Evolutionary conservation across 805 yeast genomes (phyloP).

Genomic region (Candida piceae): DNA sequence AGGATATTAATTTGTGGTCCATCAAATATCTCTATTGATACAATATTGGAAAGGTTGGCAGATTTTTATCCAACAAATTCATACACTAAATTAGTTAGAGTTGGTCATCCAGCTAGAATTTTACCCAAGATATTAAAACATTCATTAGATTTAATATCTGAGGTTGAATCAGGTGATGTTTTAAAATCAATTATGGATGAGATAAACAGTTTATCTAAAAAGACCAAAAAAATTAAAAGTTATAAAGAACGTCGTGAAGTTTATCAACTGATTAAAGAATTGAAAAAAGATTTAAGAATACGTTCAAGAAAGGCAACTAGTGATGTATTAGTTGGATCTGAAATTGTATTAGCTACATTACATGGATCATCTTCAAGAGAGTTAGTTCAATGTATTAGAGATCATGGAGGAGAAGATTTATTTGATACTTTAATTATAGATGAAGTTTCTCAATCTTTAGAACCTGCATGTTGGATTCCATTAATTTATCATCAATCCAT

Average conservation of each 20-base stretch:
- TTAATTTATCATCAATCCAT: slow-evolving; percentile 57
- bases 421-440: slow-evolving; percentile 86
- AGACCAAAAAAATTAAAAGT: slow-evolving; percentile 49
- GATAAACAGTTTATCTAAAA: slow-evolving; percentile 44
- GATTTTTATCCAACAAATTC: slow-evolving; percentile 35
- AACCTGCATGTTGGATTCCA: slow-evolving; percentile 97
- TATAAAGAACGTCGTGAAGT: slow-evolving; percentile 61
- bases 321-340: slow-evolving; percentile 54
- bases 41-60: slow-evolving; percentile 72
- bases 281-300: slow-evolving; percentile 62
- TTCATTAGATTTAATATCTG: slow-evolving; percentile 70
- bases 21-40: slow-evolving; percentile 88
- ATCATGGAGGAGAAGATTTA: slow-evolving; percentile 26
- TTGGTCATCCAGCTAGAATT: slow-evolving; percentile 93
- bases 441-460: slow-evolving; percentile 91
- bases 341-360: slow-evolving; percentile 74
- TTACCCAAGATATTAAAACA: slow-evolving; percentile 57
- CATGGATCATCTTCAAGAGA: slow-evolving; percentile 84
- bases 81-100: slow-evolving; percentile 51
- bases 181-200: slow-evolving; percentile 66
- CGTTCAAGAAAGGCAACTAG: slow-evolving; percentile 61
- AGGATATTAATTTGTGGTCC: slow-evolving; percentile 89
- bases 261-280: slow-evolving; percentile 61
- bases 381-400: slow-evolving; percentile 42
- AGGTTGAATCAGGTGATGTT: slow-evolving; percentile 52